Evolutionary conservation across 192 early-diverging fungal species (phyloP), one percentile per base, ranked within the genome.

Genomic region (Podila epicladia): DNA sequence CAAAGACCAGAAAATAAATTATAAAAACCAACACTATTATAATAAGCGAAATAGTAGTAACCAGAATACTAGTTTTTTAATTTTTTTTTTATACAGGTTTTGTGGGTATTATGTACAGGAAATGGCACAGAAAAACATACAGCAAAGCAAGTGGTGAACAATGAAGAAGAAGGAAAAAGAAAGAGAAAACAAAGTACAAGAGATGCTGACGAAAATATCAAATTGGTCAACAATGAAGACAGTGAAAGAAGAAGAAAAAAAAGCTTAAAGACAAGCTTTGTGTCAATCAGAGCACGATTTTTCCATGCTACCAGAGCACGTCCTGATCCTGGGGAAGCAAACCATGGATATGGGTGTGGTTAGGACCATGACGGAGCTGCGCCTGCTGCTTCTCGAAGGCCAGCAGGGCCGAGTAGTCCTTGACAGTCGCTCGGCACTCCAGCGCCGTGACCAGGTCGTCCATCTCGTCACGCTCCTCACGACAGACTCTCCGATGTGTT

Each of bases 401-500:
- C 9, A 78, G 9, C 19, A 78, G 51, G 15, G 68, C 75, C 5
- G 75, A 78, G 31, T 78, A 78, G 41, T 78, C 75, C 58, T 78
- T 78, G 45, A 70, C 70, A 1, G 75, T 69, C 2, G 69, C 75
- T 13, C 59, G 51, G 50, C 75, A 78, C 12, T 78, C 75, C 2
- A 78, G 60, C 0, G 75, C 75, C 29, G 59, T 37, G 9, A 78
- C 65, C 0, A 78, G 59, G 2, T 78, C 75, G 29, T 78, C 75
- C 26, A 78, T 71, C 49, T 73, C 71, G 17, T 73, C 63, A 15
- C 48, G 58, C 12, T 58, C 19, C 33, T 17, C 37, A 15, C 53
- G 48, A 19, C 53, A 6, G 31, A 32, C 35, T 63, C 19, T 51
- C 20, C 20, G 28, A 28, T 35, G 5, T 4, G 19, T 67, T 22